These are phyloP conservation scores for Talaromyces verruculosus DNA, from an alignment of 2,329 filamentous ascomycete species.

Conservation along the genomic window DNA sequence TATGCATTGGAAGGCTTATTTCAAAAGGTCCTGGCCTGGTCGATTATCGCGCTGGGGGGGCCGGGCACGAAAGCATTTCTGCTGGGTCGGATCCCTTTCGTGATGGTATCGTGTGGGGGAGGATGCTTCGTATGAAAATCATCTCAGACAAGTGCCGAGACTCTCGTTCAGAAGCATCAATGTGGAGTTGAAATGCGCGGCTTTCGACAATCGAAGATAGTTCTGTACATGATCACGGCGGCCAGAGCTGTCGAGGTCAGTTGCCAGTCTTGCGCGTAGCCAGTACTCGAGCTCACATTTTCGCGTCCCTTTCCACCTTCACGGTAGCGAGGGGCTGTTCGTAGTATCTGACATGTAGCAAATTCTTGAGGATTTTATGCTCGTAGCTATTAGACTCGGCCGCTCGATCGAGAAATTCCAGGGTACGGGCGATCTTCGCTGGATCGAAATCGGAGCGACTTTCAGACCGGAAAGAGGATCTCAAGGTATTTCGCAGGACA, in stretches of 20 bases:
- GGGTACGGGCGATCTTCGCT: constrained; percentile 45
- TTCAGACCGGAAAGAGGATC: constrained; percentile 44
- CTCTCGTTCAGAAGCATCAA: constrained; percentile 51
- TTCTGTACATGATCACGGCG: constrained; percentile 29
- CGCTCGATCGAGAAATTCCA: constrained; percentile 48
- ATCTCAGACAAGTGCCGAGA: constrained; percentile 46
- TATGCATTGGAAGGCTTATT: background rate
- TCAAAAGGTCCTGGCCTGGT: background rate
- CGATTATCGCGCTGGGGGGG: background rate
- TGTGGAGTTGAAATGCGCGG: constrained; percentile 46
- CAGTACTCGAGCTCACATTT: constrained; percentile 29
- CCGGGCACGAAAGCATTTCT: background rate
- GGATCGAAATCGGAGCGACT: constrained; percentile 40
- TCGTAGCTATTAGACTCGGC: constrained; percentile 41
- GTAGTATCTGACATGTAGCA: constrained; percentile 48
- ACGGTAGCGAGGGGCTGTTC: constrained; percentile 32
- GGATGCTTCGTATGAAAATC: constrained; percentile 3
- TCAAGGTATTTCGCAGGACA: constrained; percentile 50
- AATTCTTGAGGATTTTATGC: constrained; percentile 49
- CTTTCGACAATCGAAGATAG: constrained; percentile 36
- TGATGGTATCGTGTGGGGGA: background rate
- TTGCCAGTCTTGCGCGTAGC: background rate
- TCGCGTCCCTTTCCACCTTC: constrained; percentile 29
- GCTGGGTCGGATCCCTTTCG: constrained; percentile 27
- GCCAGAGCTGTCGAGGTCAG: constrained; percentile 31